Conservation (phyloP, 139 green algal species). For the Chlorella sp. region DNA sequence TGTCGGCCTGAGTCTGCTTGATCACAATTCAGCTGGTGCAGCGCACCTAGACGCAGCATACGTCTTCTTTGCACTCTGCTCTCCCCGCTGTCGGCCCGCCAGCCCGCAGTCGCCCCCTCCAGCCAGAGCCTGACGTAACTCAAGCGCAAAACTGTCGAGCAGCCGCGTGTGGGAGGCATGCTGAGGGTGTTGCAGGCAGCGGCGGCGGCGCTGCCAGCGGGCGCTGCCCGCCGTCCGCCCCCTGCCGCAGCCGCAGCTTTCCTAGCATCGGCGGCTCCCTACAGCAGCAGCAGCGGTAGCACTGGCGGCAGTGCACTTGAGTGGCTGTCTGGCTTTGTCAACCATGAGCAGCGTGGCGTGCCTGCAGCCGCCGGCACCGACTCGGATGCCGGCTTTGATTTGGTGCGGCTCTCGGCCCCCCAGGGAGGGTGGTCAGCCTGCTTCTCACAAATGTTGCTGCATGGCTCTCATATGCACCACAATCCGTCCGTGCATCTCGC, state of each 20-base stretch:
- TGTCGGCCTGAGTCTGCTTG: not conserved
- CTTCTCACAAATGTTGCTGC: not conserved
- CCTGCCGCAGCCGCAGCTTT: not conserved
- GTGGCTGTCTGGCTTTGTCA: slow-evolving; percentile 48
- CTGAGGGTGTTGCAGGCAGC: not conserved
- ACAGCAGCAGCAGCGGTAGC: not conserved
- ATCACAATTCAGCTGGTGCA: not conserved
- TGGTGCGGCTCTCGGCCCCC: slow-evolving; percentile 43
- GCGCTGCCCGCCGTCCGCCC: not conserved
- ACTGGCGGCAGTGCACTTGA: slow-evolving; percentile 10
- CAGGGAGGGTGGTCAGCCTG: not conserved
- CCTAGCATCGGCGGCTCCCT: not conserved
- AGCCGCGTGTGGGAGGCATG: not conserved
- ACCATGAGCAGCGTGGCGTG: slow-evolving; percentile 78
- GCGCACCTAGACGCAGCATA: not conserved
- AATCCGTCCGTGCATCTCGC: not conserved
- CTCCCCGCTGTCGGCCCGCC: not conserved
- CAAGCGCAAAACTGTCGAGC: not conserved
- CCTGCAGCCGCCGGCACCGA: slow-evolving; percentile 66
- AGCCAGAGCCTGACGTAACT: too few species aligned
- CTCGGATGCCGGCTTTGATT: slow-evolving; percentile 53
- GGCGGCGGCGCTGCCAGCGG: not conserved
- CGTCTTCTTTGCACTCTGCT: not conserved
- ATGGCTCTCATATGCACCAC: too few species aligned
- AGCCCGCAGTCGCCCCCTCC: not conserved